Percentiles rank a stretch among this genome's conserved stretches.
phyloP scores from a whole-genome alignment of 208 protist genomes.

The Leishmania arabica region DNA sequence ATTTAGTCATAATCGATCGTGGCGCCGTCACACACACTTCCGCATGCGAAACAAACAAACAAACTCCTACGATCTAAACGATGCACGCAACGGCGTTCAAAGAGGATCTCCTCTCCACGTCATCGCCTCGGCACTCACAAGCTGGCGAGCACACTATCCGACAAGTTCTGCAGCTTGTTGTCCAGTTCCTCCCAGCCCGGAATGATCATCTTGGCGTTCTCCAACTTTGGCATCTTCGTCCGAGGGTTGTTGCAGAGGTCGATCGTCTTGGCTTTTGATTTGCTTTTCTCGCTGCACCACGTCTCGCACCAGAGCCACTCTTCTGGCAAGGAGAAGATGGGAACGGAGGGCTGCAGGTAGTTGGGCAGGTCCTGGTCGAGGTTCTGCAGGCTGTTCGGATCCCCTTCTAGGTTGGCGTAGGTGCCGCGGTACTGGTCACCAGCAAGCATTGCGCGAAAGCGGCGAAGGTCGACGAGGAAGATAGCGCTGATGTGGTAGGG shows the following conservation, averaged over 20 bases:
- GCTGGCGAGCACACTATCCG: conserved; percentile 15
- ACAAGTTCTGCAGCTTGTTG: conserved; percentile 62
- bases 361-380: conserved; percentile 98
- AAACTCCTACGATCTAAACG: not conserved
- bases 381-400: conserved; percentile 93
- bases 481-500: conserved; percentile 99
- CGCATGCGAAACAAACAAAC: not conserved
- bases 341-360: conserved; percentile 92
- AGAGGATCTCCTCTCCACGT: not conserved
- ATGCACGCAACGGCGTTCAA: not conserved
- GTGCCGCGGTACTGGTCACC: conserved; percentile 93
- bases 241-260: conserved; percentile 98
- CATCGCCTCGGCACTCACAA: not conserved
- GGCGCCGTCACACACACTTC: not conserved
- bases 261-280: conserved; percentile 96
- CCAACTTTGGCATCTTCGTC: conserved; percentile 96
- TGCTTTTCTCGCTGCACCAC: conserved; percentile 96
- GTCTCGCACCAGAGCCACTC: conserved; percentile 99
- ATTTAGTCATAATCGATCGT: no score
- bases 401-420: conserved; percentile 89
- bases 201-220: conserved; percentile 91
- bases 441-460: conserved; percentile 83
- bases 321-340: conserved; percentile 97
- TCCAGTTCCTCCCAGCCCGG: conserved; percentile 91
- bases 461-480: conserved; percentile 96